Evolutionary conservation across 805 yeast species (phyloP).

Genomic region (Ogataea kodamae): DNA sequence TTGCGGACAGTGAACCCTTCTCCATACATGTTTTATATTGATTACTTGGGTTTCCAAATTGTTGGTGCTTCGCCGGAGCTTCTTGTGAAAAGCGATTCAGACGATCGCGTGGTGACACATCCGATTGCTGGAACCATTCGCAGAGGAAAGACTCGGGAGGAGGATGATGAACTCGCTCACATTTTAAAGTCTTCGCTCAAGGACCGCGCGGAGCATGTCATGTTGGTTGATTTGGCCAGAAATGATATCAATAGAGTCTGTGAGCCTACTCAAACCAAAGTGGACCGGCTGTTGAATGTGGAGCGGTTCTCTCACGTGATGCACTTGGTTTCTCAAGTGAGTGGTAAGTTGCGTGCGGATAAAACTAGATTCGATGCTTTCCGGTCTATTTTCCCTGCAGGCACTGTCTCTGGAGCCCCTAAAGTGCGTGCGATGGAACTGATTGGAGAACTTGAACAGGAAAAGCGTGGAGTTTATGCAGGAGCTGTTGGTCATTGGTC

Average conservation of each 20-base stretch:
- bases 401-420: conserved; percentile 98
- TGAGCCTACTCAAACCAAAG: conserved; percentile 76
- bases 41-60: conserved; percentile 85
- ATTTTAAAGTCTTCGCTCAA: conserved; percentile 72
- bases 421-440: conserved; percentile 96
- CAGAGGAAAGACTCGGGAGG: conserved; percentile 87
- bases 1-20: conserved; percentile 95
- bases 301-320: conserved; percentile 96
- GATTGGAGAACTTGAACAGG: conserved; percentile 83
- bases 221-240: conserved; percentile 97
- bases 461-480: conserved; percentile 94
- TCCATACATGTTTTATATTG: conserved; percentile 93
- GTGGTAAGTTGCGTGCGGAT: conserved; percentile 81
- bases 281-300: conserved; percentile 83
- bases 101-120: conserved; percentile 80
- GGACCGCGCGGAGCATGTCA: conserved; percentile 97
- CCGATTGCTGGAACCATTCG: conserved; percentile 97
- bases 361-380: conserved; percentile 95
- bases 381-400: conserved; percentile 97
- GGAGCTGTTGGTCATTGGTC: conserved; percentile 99
- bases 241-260: conserved; percentile 96
- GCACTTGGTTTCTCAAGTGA: conserved; percentile 93
- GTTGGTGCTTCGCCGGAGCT: conserved; percentile 98
- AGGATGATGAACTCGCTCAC: conserved; percentile 80
- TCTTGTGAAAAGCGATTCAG: conserved; percentile 72